Evolutionary conservation across 2,329 filamentous ascomycete species (phyloP).

Genomic region (Epichloe scottii): DNA sequence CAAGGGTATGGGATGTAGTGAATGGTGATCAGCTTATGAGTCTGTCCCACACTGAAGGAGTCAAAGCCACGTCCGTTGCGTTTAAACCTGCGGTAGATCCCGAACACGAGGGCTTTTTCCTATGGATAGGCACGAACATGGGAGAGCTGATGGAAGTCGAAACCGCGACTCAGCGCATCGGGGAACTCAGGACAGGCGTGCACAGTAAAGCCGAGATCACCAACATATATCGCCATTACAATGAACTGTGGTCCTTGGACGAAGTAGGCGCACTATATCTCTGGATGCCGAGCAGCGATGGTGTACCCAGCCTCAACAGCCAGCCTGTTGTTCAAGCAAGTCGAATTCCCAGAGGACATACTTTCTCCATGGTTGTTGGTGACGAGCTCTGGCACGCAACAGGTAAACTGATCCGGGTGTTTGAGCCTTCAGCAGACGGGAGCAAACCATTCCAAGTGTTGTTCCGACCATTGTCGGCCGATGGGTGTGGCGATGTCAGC

Average conservation of each 20-base stretch:
- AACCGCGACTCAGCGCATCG: conserved; percentile 57
- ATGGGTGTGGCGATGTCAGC: conserved; percentile 74
- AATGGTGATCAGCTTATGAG: conserved; percentile 75
- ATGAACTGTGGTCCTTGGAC: conserved; percentile 89
- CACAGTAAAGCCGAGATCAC: conserved; percentile 71
- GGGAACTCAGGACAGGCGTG: conserved; percentile 54
- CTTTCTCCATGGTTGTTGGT: conserved; percentile 78
- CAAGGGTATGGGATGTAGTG: conserved; percentile 73
- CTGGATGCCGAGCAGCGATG: conserved; percentile 66
- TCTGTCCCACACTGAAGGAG: conserved; percentile 70
- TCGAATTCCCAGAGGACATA: conserved; percentile 68
- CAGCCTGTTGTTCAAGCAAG: conserved; percentile 58
- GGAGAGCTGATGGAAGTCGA: conserved; percentile 89
- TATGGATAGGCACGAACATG: conserved; percentile 84
- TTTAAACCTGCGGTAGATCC: conserved; percentile 76
- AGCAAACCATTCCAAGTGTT: conserved; percentile 64
- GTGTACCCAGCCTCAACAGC: conserved; percentile 60
- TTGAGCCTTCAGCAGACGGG: conserved; percentile 57
- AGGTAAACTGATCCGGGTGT: conserved; percentile 79
- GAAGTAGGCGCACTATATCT: conserved; percentile 77
- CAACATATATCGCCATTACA: conserved; percentile 73
- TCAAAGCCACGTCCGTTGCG: conserved; percentile 66
- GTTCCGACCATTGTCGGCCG: conserved; percentile 54
- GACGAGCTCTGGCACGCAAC: conserved; percentile 78
- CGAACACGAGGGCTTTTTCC: conserved; percentile 63